These are phyloP conservation scores for Fraxinus xanthoxyloides DNA, from an alignment of 305 asterid genomes.

Conservation along the genomic window DNA sequence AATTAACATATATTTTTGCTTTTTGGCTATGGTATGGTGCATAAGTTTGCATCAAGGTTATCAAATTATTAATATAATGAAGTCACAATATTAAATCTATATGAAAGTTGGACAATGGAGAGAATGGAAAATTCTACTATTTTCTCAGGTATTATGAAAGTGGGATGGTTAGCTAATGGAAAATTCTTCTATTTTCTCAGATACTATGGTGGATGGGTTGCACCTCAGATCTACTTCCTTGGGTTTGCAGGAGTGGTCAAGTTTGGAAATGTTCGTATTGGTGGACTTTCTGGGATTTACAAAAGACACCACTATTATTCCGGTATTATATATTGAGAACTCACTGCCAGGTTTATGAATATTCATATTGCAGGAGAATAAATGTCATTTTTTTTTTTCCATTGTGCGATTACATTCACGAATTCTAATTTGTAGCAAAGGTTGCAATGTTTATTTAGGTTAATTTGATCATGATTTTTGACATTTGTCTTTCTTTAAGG, in stretches of 20 bases:
- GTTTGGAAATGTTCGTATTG: conserved; percentile 94
- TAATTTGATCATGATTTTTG: background rate
- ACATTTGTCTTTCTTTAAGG: background rate
- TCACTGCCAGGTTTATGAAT: background rate
- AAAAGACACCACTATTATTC: conserved; percentile 58
- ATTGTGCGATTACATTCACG: background rate
- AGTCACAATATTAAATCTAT: background rate
- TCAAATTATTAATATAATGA: background rate
- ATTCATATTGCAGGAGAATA: conserved; percentile 6
- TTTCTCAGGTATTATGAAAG: conserved; percentile 63
- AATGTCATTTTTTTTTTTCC: background rate
- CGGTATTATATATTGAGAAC: conserved; percentile 41
- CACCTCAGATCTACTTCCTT: conserved; percentile 89
- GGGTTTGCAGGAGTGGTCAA: conserved; percentile 90
- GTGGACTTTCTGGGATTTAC: conserved; percentile 96
- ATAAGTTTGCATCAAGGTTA: background rate
- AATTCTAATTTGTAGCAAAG: background rate
- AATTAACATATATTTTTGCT: background rate
- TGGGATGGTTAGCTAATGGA: conserved; percentile 28
- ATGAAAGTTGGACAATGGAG: background rate
- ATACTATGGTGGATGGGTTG: conserved; percentile 98
- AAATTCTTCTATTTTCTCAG: conserved; percentile 39
- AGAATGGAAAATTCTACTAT: conserved; percentile 5
- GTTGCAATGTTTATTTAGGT: background rate
- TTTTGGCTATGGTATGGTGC: background rate